phyloP scores from a whole-genome alignment of 1,284 basidiomycete species.

The Ustilago loliicola region DNA sequence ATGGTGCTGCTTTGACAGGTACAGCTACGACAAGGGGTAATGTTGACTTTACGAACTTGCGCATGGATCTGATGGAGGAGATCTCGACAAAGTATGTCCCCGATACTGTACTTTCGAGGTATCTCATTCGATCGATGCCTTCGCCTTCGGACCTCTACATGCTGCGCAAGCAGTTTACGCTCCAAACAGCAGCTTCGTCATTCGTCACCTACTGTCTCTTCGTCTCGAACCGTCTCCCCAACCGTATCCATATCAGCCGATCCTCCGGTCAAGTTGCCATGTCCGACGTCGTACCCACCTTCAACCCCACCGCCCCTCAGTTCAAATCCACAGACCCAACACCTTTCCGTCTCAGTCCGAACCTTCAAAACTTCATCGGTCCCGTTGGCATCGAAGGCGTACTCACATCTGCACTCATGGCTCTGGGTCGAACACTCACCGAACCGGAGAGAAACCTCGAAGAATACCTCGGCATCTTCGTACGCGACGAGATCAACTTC shows the following conservation, averaged over 20 bases:
- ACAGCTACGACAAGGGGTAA: slow-evolving; percentile 42
- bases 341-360: slow-evolving; percentile 96
- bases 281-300: slow-evolving; percentile 68
- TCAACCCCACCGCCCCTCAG: slow-evolving; percentile 77
- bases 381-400: slow-evolving; percentile 91
- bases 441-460: slow-evolving; percentile 92
- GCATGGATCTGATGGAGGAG: slow-evolving; percentile 92
- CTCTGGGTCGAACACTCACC: slow-evolving; percentile 89
- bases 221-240: slow-evolving; percentile 85
- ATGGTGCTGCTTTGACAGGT: not conserved
- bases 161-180: slow-evolving; percentile 95
- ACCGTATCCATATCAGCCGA: slow-evolving; percentile 88
- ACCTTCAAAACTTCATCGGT: slow-evolving; percentile 93
- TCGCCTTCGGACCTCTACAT: slow-evolving; percentile 91
- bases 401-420: slow-evolving; percentile 86
- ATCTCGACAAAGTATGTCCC: slow-evolving; percentile 89
- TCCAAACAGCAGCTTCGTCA: slow-evolving; percentile 87
- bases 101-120: slow-evolving; percentile 88
- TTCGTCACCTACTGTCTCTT: slow-evolving; percentile 94
- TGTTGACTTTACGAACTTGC: slow-evolving; percentile 79
- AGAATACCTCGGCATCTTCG: slow-evolving; percentile 88
- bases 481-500: slow-evolving; percentile 89
- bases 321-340: slow-evolving; percentile 86
- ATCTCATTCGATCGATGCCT: slow-evolving; percentile 88
- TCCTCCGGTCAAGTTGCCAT: slow-evolving; percentile 71